Base-by-base conservation (phyloP, 768 basidiomycete genomes). In the Leucogyrophana mollusca region DNA sequence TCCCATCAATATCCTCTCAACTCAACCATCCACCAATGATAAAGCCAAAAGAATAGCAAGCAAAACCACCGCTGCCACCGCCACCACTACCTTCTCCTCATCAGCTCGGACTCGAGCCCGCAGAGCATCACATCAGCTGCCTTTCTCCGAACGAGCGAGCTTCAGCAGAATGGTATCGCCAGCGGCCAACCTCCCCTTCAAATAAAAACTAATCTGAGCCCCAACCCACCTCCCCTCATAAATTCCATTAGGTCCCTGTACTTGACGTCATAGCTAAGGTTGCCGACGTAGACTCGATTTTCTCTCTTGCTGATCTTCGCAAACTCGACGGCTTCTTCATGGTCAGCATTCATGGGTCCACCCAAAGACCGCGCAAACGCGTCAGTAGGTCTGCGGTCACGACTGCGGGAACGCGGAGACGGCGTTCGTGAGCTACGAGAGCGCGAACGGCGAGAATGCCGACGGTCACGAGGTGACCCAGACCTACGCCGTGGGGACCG, bases 181-280 rank as follows among this genome's bases (percentile, higher is more conserved):
- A 57, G 58, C 51, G 49, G 58, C 59, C 58, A 53, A 59, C 64
- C 54, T 50, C 60, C 57, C 57, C 64, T 60, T 60, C 63, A 72
- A 66, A 71, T 68, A 78, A 81, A 73, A 83, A 67, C 67, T 68
- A 70, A 73, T 61, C 73, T 78, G 71, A 75, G 75, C 85, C 83
- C 81, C 82, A 73, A 94, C 94, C 87, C 90, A 96, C 94, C 94
- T 93, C 91, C 90, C 87, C 90, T 82, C 93, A 96, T 95, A 68
- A 96, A 97, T 84, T 97, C 93, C 82, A 94, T 93, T 70, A 99
- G 78, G 76, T 98, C 96, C 72, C 93, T 83, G 74, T 95, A 98
- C 73, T 87, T 94, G 84, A 94, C 91, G 68, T 95, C 91, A 78
- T 97, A 99, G 66, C 90, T 92, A 71, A 99, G 82, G 69, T 99